These are phyloP conservation scores for Mariannaea sp. DNA, from an alignment of 2,329 filamentous ascomycete genomes.

Conservation along the genomic window DNA sequence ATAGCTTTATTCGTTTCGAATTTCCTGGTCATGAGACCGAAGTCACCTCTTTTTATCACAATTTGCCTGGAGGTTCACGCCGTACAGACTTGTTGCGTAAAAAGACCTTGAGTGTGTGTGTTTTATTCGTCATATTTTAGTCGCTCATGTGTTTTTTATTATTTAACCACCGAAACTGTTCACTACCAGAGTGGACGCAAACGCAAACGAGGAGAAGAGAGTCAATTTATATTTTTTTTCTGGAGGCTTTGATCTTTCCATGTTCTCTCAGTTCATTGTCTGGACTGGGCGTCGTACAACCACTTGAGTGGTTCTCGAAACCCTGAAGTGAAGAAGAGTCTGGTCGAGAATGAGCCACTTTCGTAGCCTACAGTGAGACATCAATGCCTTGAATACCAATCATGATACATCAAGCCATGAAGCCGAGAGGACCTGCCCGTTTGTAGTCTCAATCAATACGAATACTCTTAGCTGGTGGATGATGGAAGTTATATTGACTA, in stretches of 20 bases:
- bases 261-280: neutral
- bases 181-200: slow-evolving; percentile 11
- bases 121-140: slow-evolving; percentile 15
- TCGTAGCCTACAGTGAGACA: too few species aligned
- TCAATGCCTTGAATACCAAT: too few species aligned
- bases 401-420: too few species aligned
- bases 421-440: neutral
- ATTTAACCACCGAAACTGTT: slow-evolving; percentile 20
- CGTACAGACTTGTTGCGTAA: slow-evolving; percentile 32
- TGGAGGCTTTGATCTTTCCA: neutral
- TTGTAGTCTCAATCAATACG: too few species aligned
- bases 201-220: slow-evolving; percentile 10
- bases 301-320: neutral
- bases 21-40: slow-evolving; percentile 35
- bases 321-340: neutral
- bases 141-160: slow-evolving; percentile 23
- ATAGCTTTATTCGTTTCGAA: slow-evolving; percentile 37
- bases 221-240: slow-evolving; percentile 10
- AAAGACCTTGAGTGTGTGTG: slow-evolving; percentile 23
- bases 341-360: too few species aligned
- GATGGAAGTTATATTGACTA: too few species aligned
- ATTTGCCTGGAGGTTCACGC: slow-evolving; percentile 33
- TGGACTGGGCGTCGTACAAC: too few species aligned
- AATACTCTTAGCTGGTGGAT: too few species aligned
- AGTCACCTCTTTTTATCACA: slow-evolving; percentile 23